Conservation (phyloP, 2,329 filamentous ascomycete species). For the Cladosporium sp. region DNA sequence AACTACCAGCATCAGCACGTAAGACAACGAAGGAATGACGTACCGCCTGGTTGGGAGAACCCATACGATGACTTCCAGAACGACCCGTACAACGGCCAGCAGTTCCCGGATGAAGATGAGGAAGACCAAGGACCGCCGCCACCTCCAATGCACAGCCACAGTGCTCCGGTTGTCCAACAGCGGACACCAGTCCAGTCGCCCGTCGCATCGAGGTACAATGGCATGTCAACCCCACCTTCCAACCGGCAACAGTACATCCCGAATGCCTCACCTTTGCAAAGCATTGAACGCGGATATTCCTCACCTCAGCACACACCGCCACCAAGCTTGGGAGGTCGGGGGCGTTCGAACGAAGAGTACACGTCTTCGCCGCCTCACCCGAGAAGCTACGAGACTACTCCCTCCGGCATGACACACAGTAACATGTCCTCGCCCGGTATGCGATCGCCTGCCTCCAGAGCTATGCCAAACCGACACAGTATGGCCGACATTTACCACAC, state of each 20-base stretch:
- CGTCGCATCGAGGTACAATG: constrained; percentile 22
- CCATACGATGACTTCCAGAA: constrained; percentile 30
- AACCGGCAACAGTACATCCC: constrained; percentile 31
- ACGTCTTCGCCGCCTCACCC: constrained; percentile 29
- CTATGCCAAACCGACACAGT: constrained; percentile 33
- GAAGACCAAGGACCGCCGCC: constrained; percentile 35
- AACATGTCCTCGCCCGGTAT: constrained; percentile 29
- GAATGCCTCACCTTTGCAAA: constrained; percentile 33
- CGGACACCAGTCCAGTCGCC: constrained; percentile 26
- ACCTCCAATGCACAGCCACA: constrained; percentile 40
- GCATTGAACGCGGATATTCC: constrained; percentile 32
- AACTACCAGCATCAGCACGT: constrained; percentile 33
- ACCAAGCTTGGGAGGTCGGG: constrained; percentile 27
- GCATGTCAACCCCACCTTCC: constrained; percentile 25
- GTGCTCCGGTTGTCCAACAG: constrained; percentile 35
- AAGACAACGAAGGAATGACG: constrained; percentile 30
- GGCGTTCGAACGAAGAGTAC: constrained; percentile 34
- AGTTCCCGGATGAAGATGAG: constrained; percentile 22
- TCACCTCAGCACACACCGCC: constrained; percentile 28
- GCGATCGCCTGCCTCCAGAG: constrained; percentile 26
- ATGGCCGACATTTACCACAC: constrained; percentile 34
- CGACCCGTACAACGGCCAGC: constrained; percentile 4
- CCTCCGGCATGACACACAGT: constrained; percentile 28
- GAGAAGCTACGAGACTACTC: constrained; percentile 32
- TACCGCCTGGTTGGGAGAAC: constrained; percentile 32